A percentile compares a stretch with the other conserved stretches of the same genome.
These are phyloP conservation scores for Aspergillus bertholletiae DNA, from an alignment of 495 filamentous ascomycete genomes.

Conservation along the genomic window DNA sequence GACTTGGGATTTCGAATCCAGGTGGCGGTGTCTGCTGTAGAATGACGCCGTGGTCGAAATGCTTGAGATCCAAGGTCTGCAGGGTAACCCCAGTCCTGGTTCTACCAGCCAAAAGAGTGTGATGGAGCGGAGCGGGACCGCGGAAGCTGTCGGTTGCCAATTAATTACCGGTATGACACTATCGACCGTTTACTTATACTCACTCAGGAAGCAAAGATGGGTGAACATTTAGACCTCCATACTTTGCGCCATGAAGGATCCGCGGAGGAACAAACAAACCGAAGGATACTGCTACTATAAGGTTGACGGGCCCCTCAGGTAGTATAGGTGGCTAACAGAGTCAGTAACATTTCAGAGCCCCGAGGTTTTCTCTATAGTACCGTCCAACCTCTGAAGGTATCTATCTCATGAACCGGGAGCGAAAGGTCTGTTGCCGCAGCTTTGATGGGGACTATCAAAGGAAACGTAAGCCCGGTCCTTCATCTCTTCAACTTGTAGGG, in stretches of 20 bases:
- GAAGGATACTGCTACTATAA: constrained; percentile 95
- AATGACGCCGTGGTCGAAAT: constrained; percentile 76
- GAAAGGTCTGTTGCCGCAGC: constrained; percentile 55
- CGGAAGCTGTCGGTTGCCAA: constrained; percentile 52
- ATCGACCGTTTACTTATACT: constrained; percentile 11
- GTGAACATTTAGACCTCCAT: constrained; percentile 91
- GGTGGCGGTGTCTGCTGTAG: constrained; percentile 62
- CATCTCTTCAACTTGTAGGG: constrained; percentile 5
- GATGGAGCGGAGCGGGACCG: constrained; percentile 74
- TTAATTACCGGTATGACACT: background rate
- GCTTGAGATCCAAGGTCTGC: constrained; percentile 72
- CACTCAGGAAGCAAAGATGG: constrained; percentile 90
- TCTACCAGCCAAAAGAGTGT: constrained; percentile 61
- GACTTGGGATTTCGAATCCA: constrained; percentile 47
- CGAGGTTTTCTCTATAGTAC: constrained; percentile 35
- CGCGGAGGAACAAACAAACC: constrained; percentile 81
- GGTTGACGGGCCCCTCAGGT: constrained; percentile 57
- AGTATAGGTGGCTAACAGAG: constrained; percentile 51
- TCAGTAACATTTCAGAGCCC: constrained; percentile 12
- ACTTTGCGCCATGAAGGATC: constrained; percentile 63
- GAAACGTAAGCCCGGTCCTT: constrained; percentile 8
- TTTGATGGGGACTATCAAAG: constrained; percentile 67
- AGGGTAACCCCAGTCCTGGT: constrained; percentile 67
- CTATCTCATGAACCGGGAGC: constrained; percentile 68
- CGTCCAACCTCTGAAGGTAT: constrained; percentile 79